Conservation (phyloP, 2,329 filamentous ascomycete genomes). For the Venturia nashicola region DNA sequence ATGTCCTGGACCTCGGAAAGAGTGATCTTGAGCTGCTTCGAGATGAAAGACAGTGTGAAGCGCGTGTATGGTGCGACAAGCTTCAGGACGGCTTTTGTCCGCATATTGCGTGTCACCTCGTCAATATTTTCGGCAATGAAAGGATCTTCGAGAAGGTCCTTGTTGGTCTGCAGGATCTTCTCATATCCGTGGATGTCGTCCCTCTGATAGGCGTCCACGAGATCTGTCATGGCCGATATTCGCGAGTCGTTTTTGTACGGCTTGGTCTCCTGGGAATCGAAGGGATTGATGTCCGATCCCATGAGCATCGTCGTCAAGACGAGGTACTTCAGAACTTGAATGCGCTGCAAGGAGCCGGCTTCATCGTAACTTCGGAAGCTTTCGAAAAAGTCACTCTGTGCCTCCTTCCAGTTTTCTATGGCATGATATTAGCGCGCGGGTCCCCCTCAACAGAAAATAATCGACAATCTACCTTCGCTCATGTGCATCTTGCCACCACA, state of each 20-base stretch:
- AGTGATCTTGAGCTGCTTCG: slow-evolving; percentile 74
- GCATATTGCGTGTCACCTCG: slow-evolving; percentile 95
- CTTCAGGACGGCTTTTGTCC: slow-evolving; percentile 88
- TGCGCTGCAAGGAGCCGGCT: slow-evolving; percentile 87
- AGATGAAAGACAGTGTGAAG: slow-evolving; percentile 81
- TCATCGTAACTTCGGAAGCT: slow-evolving; percentile 99
- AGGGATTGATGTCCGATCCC: slow-evolving; percentile 97
- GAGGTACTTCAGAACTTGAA: slow-evolving; percentile 94
- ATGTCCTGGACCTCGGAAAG: slow-evolving; percentile 87
- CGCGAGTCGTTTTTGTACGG: slow-evolving; percentile 93
- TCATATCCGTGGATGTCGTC: slow-evolving; percentile 92
- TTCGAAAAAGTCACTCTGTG: slow-evolving; percentile 96
- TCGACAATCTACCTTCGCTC: slow-evolving; percentile 53
- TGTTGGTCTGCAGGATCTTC: slow-evolving; percentile 72
- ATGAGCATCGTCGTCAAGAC: slow-evolving; percentile 96
- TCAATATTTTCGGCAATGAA: slow-evolving; percentile 99
- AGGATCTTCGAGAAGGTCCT: slow-evolving; percentile 76
- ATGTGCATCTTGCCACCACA: slow-evolving; percentile 99
- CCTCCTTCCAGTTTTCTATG: slow-evolving; percentile 89
- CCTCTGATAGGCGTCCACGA: slow-evolving; percentile 91
- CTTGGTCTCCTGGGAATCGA: slow-evolving; percentile 97
- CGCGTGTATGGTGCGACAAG: slow-evolving; percentile 89
- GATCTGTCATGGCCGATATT: slow-evolving; percentile 91
- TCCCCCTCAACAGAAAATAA: neutral
- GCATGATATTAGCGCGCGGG: neutral